phyloP scores from a whole-genome alignment of 208 protist species.

The Crithidia bombi region DNA sequence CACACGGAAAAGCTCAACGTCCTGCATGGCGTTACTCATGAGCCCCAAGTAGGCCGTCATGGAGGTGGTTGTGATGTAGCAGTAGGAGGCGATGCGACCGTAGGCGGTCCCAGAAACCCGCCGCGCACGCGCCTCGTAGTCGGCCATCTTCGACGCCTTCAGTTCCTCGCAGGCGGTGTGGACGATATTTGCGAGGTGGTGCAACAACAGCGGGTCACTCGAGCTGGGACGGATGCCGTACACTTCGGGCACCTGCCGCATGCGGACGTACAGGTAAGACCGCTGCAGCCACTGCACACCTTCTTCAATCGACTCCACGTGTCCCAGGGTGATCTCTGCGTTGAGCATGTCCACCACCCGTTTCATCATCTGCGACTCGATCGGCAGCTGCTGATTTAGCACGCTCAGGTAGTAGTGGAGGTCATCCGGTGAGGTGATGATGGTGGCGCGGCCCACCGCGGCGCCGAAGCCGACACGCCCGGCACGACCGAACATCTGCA shows the following conservation, averaged over 20 bases:
- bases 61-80: slow-evolving; percentile 97
- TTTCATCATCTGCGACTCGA: slow-evolving; percentile 98
- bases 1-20: slow-evolving; percentile 97
- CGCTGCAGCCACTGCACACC: slow-evolving; percentile 97
- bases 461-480: slow-evolving; percentile 97
- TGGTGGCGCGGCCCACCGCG: slow-evolving; percentile 94
- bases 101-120: slow-evolving; percentile 94
- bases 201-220: slow-evolving; percentile 86
- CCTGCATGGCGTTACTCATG: slow-evolving; percentile 95
- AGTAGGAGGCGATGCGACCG: slow-evolving; percentile 98
- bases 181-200: slow-evolving; percentile 94
- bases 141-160: slow-evolving; percentile 87
- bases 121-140: slow-evolving; percentile 95
- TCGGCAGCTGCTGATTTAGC: slow-evolving; percentile 98
- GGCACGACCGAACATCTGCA: slow-evolving; percentile 99
- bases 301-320: slow-evolving; percentile 94
- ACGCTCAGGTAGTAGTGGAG: slow-evolving; percentile 98
- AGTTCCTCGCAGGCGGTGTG: slow-evolving; percentile 95
- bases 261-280: slow-evolving; percentile 99
- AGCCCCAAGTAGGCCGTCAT: slow-evolving; percentile 96
- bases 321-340: slow-evolving; percentile 98
- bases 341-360: slow-evolving; percentile 98
- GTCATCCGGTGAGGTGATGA: slow-evolving; percentile 97
- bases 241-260: slow-evolving; percentile 94
- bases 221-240: slow-evolving; percentile 93